These are phyloP conservation scores for Thielaviopsis ethacetica DNA, from an alignment of 2,329 filamentous ascomycete species.

Conservation along the genomic window DNA sequence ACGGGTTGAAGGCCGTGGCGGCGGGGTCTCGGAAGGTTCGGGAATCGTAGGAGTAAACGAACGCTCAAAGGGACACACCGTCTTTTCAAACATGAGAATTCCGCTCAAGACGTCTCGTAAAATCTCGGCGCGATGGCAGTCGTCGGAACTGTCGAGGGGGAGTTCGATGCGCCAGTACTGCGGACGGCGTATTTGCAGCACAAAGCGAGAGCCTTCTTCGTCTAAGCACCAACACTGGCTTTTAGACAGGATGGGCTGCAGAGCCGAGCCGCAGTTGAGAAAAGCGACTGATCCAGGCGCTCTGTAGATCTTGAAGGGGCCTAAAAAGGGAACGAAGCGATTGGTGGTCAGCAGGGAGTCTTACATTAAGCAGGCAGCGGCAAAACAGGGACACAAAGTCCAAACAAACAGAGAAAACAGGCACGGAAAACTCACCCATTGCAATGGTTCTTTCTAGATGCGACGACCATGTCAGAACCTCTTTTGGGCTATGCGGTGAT, in stretches of 20 bases:
- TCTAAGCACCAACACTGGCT: conserved; percentile 93
- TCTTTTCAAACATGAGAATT: conserved; percentile 74
- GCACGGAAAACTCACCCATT: conserved; percentile 36
- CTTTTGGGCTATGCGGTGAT: conserved; percentile 30
- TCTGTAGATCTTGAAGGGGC: conserved; percentile 67
- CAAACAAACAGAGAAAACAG: background rate
- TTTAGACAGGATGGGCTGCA: conserved; percentile 75
- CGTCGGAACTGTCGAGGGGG: conserved; percentile 37
- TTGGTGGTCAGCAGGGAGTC: background rate
- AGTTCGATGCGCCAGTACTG: conserved; percentile 87
- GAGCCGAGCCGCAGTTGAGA: conserved; percentile 64
- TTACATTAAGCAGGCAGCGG: no score
- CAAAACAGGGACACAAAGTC: background rate
- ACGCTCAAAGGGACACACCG: conserved; percentile 68
- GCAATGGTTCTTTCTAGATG: conserved; percentile 70
- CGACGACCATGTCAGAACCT: conserved; percentile 53
- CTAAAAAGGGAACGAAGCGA: conserved; percentile 21
- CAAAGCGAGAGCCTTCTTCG: conserved; percentile 61
- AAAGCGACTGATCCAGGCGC: conserved; percentile 78
- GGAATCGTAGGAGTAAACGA: conserved; percentile 61
- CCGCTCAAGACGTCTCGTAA: conserved; percentile 54
- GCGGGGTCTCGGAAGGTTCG: conserved; percentile 31
- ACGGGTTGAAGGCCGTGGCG: background rate
- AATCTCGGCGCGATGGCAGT: conserved; percentile 45
- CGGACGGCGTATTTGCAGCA: conserved; percentile 68